Evolutionary conservation across 306 rosid species (phyloP).

Genomic region (Vigna unguiculata): DNA sequence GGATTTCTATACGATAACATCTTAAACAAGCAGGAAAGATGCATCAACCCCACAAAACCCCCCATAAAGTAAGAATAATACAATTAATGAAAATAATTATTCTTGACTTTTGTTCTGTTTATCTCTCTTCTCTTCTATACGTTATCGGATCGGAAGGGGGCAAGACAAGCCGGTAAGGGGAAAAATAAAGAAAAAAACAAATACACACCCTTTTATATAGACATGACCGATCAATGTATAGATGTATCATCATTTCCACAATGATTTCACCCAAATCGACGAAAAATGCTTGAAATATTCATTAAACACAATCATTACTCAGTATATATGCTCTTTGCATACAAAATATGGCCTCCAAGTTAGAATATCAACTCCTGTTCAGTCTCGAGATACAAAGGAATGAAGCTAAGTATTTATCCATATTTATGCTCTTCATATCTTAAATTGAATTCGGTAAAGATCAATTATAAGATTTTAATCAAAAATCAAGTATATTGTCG

Average conservation of each 20-base stretch:
- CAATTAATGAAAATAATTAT: background rate
- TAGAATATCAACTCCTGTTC: slow-evolving; percentile 24
- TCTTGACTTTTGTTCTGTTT: background rate
- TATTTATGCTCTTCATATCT: background rate
- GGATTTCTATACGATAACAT: background rate
- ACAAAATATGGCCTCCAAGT: background rate
- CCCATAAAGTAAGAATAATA: background rate
- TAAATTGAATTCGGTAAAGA: slow-evolving; percentile 22
- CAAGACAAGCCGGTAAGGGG: background rate
- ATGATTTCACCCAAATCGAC: background rate
- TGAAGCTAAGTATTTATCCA: background rate
- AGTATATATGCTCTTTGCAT: no score
- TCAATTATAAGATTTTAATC: slow-evolving; percentile 17
- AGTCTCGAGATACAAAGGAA: slow-evolving; percentile 8
- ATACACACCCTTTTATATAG: background rate
- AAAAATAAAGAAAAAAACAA: background rate
- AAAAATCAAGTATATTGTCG: slow-evolving; percentile 22
- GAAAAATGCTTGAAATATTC: no score
- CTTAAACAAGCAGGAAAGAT: slow-evolving; percentile 5
- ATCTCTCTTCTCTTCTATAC: background rate
- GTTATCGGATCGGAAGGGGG: background rate
- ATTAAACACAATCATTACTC: no score
- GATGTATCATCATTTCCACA: slow-evolving; percentile 21
- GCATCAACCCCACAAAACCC: background rate
- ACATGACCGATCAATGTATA: background rate